phyloP scores from a whole-genome alignment of 1,139 yeast genomes.

The Yamadazyma songkhlaensis region DNA sequence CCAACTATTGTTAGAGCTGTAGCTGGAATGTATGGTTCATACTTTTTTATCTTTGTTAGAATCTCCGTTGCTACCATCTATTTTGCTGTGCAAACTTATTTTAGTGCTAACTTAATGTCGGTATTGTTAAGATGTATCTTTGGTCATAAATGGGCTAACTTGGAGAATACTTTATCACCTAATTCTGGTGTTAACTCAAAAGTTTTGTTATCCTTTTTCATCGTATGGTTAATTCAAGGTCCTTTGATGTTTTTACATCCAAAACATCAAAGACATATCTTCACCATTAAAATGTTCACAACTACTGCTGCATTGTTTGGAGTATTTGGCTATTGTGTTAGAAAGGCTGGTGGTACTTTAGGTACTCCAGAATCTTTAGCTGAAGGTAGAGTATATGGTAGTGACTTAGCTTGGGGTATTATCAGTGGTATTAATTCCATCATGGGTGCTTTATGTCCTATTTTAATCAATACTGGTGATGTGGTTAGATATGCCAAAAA shows the following conservation, averaged over 20 bases:
- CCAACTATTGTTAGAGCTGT: constrained; percentile 11
- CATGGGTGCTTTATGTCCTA: constrained; percentile 14
- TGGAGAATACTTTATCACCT: constrained; percentile 7
- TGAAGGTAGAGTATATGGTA: constrained; percentile 8
- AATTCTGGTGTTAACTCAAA: constrained; percentile 9
- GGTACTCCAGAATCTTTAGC: constrained; percentile 13
- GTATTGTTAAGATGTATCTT: constrained; percentile 11
- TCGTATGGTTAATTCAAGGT: constrained; percentile 10
- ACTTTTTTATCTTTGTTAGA: constrained; percentile 11
- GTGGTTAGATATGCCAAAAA: constrained; percentile 11
- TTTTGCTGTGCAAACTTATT: constrained; percentile 12
- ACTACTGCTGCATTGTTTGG: constrained; percentile 10
- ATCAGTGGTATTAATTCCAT: constrained; percentile 12
- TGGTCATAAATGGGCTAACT: constrained; percentile 11
- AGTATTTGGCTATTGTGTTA: constrained; percentile 11
- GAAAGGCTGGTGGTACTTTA: constrained; percentile 13
- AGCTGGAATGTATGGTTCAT: constrained; percentile 12
- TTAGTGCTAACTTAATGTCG: constrained; percentile 9
- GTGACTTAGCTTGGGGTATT: constrained; percentile 12
- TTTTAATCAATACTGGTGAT: constrained; percentile 13
- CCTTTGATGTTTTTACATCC: constrained; percentile 12
- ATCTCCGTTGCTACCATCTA: constrained; percentile 12
- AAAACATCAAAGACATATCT: constrained; percentile 9
- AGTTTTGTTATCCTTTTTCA: constrained; percentile 9
- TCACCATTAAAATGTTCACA: constrained; percentile 9